phyloP scores from a whole-genome alignment of 1,284 basidiomycete genomes.

The Moniliella sp. region DNA sequence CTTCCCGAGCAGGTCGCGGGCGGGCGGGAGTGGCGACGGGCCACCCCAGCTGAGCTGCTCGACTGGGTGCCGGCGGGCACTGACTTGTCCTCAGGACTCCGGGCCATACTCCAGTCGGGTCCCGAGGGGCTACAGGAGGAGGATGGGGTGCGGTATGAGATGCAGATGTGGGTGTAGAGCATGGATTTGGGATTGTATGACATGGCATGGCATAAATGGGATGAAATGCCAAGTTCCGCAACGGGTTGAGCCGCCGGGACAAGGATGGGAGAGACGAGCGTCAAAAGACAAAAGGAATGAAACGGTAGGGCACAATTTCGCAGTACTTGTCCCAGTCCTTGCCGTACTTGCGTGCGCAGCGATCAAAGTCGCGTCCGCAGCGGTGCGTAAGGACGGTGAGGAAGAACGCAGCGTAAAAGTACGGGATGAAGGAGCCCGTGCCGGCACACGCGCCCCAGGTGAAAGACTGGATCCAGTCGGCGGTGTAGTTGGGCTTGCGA shows the following conservation, averaged over 20 bases:
- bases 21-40: neutral
- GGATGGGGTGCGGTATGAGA: neutral
- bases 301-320: constrained; percentile 35
- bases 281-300: no score
- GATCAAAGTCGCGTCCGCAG: constrained; percentile 31
- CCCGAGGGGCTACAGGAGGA: neutral
- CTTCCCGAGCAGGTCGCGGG: neutral
- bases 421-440: constrained; percentile 61
- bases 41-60: neutral
- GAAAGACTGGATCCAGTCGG: constrained; percentile 52
- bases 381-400: constrained; percentile 25
- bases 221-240: no score
- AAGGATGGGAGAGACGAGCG: no score
- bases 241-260: no score
- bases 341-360: constrained; percentile 74
- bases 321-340: constrained; percentile 72
- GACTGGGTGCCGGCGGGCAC: neutral
- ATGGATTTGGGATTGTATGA: no score
- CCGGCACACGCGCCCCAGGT: constrained; percentile 77
- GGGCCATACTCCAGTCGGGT: neutral
- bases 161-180: neutral
- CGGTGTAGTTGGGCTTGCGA: constrained; percentile 38
- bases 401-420: constrained; percentile 45
- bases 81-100: no score
- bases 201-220: no score